These are phyloP conservation scores for Phytophthora podocarpi DNA, from an alignment of 352 stramenopile species.

Conservation along the genomic window DNA sequence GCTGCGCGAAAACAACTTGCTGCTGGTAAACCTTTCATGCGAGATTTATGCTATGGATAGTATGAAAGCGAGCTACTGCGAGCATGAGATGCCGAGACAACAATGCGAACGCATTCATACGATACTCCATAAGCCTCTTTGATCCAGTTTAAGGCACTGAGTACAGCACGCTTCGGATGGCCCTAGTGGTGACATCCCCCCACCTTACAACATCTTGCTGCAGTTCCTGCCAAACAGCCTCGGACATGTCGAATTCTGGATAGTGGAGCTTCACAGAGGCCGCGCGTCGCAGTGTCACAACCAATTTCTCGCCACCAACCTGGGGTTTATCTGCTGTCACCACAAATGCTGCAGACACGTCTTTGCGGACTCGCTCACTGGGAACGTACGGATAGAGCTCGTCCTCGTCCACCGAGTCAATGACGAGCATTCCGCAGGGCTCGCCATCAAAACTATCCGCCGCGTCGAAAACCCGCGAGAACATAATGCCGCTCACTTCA, in stretches of 20 bases:
- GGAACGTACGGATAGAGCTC: conserved; percentile 24
- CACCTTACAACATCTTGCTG: conserved; percentile 24
- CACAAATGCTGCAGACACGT: conserved; percentile 14
- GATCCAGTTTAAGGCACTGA: not conserved
- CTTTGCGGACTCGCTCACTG: conserved; percentile 22
- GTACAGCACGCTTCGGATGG: conserved; percentile 24
- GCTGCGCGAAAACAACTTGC: too few species aligned
- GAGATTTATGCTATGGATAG: too few species aligned
- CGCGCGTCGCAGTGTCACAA: conserved; percentile 28
- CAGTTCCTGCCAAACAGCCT: conserved; percentile 8
- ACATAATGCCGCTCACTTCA: conserved; percentile 13
- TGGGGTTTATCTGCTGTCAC: conserved; percentile 7
- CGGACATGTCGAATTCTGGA: conserved; percentile 13
- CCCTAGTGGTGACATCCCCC: conserved; percentile 22
- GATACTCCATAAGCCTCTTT: not conserved
- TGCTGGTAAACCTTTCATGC: too few species aligned
- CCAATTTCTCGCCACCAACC: not conserved
- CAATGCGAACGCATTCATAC: too few species aligned
- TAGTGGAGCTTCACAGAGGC: conserved; percentile 20
- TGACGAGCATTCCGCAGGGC: conserved; percentile 12
- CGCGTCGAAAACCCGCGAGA: not conserved
- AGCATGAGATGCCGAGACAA: too few species aligned
- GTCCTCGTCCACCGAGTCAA: conserved; percentile 32
- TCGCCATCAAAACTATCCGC: not conserved
- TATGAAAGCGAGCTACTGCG: too few species aligned